These are phyloP conservation scores for Raphidocelis subcapitata DNA, from an alignment of 139 green algal species.

Conservation along the genomic window DNA sequence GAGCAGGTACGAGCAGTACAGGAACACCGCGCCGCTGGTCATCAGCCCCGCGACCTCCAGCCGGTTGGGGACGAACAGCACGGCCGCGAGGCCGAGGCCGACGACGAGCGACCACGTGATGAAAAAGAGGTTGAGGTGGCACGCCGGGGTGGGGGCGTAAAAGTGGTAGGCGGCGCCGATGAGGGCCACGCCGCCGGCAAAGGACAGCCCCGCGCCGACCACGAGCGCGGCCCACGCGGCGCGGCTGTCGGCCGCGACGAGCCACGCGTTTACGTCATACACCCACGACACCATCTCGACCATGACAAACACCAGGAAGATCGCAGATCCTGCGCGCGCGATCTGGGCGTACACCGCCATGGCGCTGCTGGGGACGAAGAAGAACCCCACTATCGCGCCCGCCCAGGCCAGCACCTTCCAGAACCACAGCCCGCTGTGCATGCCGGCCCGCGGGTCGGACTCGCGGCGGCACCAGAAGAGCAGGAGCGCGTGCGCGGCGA, in stretches of 20 bases:
- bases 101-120: constrained; percentile 76
- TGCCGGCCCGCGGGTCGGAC: constrained; percentile 35
- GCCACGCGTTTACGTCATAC: constrained; percentile 62
- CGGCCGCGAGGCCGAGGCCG: constrained; percentile 48
- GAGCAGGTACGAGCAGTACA: constrained; percentile 67
- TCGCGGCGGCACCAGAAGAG: constrained; percentile 48
- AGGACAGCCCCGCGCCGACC: constrained; percentile 28
- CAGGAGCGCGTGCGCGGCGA: constrained; percentile 50
- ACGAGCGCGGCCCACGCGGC: constrained; percentile 45
- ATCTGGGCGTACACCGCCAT: constrained; percentile 59
- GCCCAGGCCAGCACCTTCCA: constrained; percentile 64
- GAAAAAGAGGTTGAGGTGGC: constrained; percentile 84
- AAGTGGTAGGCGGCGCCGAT: constrained; percentile 71
- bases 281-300: constrained; percentile 78
- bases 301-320: constrained; percentile 84
- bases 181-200: constrained; percentile 44
- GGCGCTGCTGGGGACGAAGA: constrained; percentile 58
- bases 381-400: constrained; percentile 50
- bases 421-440: constrained; percentile 65
- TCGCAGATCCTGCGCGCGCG: neutral
- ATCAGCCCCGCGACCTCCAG: constrained; percentile 22
- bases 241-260: constrained; percentile 46
- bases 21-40: constrained; percentile 52
- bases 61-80: constrained; percentile 63
- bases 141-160: constrained; percentile 55